A percentile compares a stretch with the other conserved stretches of the same genome.
Conservation (phyloP, 2,329 filamentous ascomycete species). For the Talaromyces albobiverticillius region DNA sequence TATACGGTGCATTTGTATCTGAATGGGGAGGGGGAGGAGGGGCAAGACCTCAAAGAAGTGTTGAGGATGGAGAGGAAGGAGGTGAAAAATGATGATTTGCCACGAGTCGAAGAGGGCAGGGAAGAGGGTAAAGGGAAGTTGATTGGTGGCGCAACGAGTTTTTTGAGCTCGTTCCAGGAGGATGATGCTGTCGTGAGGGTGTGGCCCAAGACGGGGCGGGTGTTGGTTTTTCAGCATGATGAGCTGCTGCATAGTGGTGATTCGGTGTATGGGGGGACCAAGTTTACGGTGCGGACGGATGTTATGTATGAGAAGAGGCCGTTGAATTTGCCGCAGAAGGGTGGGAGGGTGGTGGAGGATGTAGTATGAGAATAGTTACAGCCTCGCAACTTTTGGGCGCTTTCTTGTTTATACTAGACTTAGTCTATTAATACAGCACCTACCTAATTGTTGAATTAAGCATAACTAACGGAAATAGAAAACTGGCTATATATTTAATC, state of each 20-base stretch:
- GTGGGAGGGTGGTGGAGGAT: too few species aligned
- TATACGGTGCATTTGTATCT: conserved; percentile 59
- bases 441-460: too few species aligned
- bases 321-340: too few species aligned
- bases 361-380: too few species aligned
- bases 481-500: too few species aligned
- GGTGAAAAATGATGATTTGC: conserved; percentile 16
- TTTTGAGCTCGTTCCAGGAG: conserved; percentile 34
- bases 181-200: conserved; percentile 39
- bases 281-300: conserved; percentile 57
- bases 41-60: conserved; percentile 28
- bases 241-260: conserved; percentile 54
- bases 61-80: conserved; percentile 17
- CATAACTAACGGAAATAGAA: too few species aligned
- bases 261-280: conserved; percentile 52
- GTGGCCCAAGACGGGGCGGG: conserved; percentile 49
- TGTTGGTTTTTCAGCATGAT: conserved; percentile 57
- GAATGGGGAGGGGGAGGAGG: conserved; percentile 41
- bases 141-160: conserved; percentile 56
- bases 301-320: conserved; percentile 45
- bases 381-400: too few species aligned
- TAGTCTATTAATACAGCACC: too few species aligned
- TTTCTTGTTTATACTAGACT: too few species aligned
- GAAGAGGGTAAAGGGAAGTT: conserved; percentile 25
- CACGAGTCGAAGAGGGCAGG: conserved; percentile 17